Conservation (phyloP, 2,329 filamentous ascomycete genomes). For the Lecanoromycetidae sp. region DNA sequence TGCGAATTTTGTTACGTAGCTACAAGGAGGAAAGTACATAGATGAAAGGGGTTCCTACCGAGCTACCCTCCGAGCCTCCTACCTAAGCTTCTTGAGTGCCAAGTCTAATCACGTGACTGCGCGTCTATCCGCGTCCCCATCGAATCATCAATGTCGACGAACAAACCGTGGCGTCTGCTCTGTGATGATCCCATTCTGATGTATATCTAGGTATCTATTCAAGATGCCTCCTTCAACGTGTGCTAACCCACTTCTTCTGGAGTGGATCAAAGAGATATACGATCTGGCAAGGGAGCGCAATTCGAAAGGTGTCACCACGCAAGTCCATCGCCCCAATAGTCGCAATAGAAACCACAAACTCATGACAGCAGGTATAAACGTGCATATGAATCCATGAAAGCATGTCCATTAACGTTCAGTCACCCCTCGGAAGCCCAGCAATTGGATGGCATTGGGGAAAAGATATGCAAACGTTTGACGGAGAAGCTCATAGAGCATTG, state of each 20-base stretch:
- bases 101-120: too few relatives aligned
- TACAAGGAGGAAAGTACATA: too few relatives aligned
- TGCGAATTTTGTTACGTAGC: too few relatives aligned
- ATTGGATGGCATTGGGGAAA: constrained; percentile 62
- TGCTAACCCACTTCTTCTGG: constrained; percentile 58
- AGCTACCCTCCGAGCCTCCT: too few relatives aligned
- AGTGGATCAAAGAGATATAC: constrained; percentile 67
- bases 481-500: constrained; percentile 47
- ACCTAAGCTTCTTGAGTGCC: too few relatives aligned
- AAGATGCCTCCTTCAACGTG: constrained; percentile 26
- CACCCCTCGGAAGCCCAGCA: constrained; percentile 63
- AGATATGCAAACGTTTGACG: constrained; percentile 57
- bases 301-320: constrained; percentile 52
- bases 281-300: constrained; percentile 57
- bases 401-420: constrained; percentile 56
- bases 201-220: too few relatives aligned
- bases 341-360: not conserved
- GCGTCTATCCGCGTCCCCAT: too few relatives aligned
- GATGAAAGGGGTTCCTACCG: too few relatives aligned
- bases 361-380: constrained; percentile 49
- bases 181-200: too few relatives aligned
- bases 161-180: too few relatives aligned
- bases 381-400: constrained; percentile 65
- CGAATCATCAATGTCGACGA: too few relatives aligned
- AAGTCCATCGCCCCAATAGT: constrained; percentile 15